Evolutionary conservation across 1,284 basidiomycete genomes (phyloP).

Genomic region (Mixia osmundae): DNA sequence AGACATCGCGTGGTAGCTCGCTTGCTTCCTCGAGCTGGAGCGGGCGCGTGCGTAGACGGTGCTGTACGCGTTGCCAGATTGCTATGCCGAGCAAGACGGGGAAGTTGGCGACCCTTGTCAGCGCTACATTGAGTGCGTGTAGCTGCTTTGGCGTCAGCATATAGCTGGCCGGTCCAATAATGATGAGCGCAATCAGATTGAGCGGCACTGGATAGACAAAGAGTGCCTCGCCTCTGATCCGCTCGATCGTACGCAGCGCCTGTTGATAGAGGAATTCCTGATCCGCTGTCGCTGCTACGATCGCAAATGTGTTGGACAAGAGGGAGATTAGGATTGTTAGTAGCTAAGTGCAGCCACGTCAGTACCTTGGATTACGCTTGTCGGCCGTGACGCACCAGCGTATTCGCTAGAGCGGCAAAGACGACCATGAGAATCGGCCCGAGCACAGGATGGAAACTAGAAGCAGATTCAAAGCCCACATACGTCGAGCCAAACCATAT

Average conservation of each 20-base stretch:
- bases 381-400: neutral
- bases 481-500: slow-evolving; percentile 9
- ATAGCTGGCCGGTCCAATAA: slow-evolving; percentile 8
- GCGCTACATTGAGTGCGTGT: slow-evolving; percentile 13
- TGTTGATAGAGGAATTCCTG: slow-evolving; percentile 14
- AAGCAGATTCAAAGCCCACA: slow-evolving; percentile 16
- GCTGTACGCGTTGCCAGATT: slow-evolving; percentile 2
- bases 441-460: slow-evolving; percentile 9
- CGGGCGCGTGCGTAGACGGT: neutral
- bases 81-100: slow-evolving; percentile 6
- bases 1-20: too few species aligned
- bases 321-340: slow-evolving; percentile 18
- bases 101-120: slow-evolving; percentile 10
- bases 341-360: slow-evolving; percentile 2
- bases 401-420: slow-evolving; percentile 11
- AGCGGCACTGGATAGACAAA: slow-evolving; percentile 11
- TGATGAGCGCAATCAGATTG: slow-evolving; percentile 12
- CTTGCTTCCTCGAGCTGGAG: too few species aligned
- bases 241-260: slow-evolving; percentile 16
- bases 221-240: slow-evolving; percentile 16
- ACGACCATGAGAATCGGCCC: slow-evolving; percentile 12
- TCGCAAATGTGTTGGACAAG: slow-evolving; percentile 14
- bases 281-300: slow-evolving; percentile 11
- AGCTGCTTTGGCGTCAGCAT: slow-evolving; percentile 4
- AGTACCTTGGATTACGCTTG: neutral